Evolutionary conservation across 805 yeast species (phyloP).

Genomic region (Scheffersomyces coipomensis): DNA sequence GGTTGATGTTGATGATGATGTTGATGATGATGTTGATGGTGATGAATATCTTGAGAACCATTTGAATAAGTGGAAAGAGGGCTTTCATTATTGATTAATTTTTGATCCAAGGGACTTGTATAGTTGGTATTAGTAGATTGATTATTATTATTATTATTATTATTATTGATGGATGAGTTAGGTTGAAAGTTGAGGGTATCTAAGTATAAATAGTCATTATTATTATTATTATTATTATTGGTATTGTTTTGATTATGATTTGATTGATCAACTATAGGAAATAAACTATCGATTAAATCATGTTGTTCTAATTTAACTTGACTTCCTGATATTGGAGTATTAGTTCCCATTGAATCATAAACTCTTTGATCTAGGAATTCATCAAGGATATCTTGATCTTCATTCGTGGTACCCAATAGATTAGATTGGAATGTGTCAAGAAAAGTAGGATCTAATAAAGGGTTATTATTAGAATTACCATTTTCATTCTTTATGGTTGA

Average conservation of each 20-base stretch:
- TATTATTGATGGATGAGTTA: conserved; percentile 1
- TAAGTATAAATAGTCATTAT: conserved; percentile 18
- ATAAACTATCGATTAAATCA: conserved; percentile 16
- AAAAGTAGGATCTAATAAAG: background rate
- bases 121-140: background rate
- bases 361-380: conserved; percentile 56
- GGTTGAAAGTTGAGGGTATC: conserved; percentile 11
- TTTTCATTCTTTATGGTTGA: too few species aligned
- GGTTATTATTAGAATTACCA: too few species aligned
- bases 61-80: conserved; percentile 7
- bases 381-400: conserved; percentile 51
- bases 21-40: background rate
- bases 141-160: conserved; percentile 1
- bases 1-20: conserved; percentile 3
- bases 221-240: background rate
- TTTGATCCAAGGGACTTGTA: background rate
- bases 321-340: conserved; percentile 7
- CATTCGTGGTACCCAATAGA: conserved; percentile 7
- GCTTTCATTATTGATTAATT: conserved; percentile 11
- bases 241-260: background rate
- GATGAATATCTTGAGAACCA: too few species aligned
- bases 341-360: conserved; percentile 31
- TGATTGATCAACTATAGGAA: conserved; percentile 3
- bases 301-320: conserved; percentile 4
- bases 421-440: background rate